phyloP scores from a whole-genome alignment of 164 flowering plant species.

The Paratinospora sagittata region DNA sequence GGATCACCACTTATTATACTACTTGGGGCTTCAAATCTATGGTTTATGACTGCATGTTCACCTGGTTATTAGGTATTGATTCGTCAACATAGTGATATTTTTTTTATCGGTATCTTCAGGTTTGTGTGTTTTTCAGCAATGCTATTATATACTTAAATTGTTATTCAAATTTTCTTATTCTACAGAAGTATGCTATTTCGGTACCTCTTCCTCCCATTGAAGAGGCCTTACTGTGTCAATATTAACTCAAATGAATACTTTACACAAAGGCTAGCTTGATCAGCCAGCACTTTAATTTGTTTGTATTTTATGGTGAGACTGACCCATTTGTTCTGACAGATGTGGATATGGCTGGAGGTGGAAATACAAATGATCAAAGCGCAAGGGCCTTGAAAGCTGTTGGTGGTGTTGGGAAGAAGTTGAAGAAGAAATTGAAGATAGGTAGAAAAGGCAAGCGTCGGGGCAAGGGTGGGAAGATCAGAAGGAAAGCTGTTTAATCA shows the following conservation, averaged over 20 bases:
- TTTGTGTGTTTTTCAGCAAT: too few relatives aligned
- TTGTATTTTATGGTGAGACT: too few relatives aligned
- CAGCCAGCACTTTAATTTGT: background rate
- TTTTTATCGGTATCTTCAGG: too few relatives aligned
- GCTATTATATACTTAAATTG: too few relatives aligned
- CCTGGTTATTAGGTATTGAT: too few relatives aligned
- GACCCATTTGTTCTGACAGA: conserved; percentile 21
- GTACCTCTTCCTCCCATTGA: background rate
- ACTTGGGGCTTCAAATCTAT: too few relatives aligned
- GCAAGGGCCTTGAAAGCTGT: conserved; percentile 25
- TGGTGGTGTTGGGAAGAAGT: conserved; percentile 35
- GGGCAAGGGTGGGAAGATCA: conserved; percentile 31
- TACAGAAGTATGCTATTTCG: background rate
- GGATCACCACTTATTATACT: too few relatives aligned
- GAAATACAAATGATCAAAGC: conserved; percentile 3
- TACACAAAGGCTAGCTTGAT: background rate
- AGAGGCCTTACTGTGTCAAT: background rate
- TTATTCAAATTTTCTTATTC: background rate
- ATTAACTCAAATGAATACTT: too few relatives aligned
- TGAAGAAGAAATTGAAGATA: conserved; percentile 33
- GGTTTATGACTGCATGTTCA: too few relatives aligned
- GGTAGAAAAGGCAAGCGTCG: conserved; percentile 26
- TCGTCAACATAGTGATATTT: too few relatives aligned
- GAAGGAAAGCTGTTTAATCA: conserved; percentile 22
- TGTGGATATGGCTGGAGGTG: conserved; percentile 34